A percentile compares a stretch with the other conserved stretches of the same genome.
phyloP scores from a whole-genome alignment of 139 green algal genomes.

The Parachlorella kessleri region DNA sequence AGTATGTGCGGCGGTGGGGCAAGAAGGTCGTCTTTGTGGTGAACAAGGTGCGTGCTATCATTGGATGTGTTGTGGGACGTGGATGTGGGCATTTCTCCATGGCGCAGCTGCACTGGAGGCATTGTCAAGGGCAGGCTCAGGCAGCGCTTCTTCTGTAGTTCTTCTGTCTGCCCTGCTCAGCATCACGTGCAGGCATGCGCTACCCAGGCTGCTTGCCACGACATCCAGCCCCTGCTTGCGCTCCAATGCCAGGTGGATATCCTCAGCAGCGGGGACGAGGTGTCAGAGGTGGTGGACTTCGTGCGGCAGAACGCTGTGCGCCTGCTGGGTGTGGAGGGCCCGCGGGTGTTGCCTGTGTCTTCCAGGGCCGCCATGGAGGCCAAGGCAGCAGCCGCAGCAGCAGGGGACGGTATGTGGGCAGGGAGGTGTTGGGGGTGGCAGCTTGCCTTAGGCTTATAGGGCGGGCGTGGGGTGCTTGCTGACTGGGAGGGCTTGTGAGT shows the following conservation, averaged over 20 bases:
- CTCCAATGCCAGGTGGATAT: constrained; percentile 66
- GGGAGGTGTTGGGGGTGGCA: too few relatives aligned
- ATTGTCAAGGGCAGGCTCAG: too few relatives aligned
- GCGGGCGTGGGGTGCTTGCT: too few relatives aligned
- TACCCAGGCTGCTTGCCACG: too few relatives aligned
- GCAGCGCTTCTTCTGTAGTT: too few relatives aligned
- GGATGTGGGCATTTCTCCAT: too few relatives aligned
- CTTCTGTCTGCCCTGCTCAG: too few relatives aligned
- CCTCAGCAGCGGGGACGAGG: constrained; percentile 64
- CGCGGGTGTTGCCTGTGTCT: constrained; percentile 68
- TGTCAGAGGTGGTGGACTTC: constrained; percentile 76
- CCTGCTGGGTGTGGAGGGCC: constrained; percentile 61
- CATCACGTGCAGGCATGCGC: too few relatives aligned
- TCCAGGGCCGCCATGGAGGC: constrained; percentile 59
- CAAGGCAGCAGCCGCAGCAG: constrained; percentile 47
- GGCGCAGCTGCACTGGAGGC: too few relatives aligned
- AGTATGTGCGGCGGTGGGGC: constrained; percentile 93
- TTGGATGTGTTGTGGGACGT: too few relatives aligned
- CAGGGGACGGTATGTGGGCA: background rate
- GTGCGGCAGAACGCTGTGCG: constrained; percentile 75
- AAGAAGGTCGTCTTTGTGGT: constrained; percentile 99
- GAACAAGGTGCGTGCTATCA: constrained; percentile 86
- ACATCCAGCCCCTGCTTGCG: background rate
- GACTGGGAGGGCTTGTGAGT: too few relatives aligned
- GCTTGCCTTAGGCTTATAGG: too few relatives aligned